phyloP scores from a whole-genome alignment of 2,329 filamentous ascomycete species.

The Claviceps sorghi region DNA sequence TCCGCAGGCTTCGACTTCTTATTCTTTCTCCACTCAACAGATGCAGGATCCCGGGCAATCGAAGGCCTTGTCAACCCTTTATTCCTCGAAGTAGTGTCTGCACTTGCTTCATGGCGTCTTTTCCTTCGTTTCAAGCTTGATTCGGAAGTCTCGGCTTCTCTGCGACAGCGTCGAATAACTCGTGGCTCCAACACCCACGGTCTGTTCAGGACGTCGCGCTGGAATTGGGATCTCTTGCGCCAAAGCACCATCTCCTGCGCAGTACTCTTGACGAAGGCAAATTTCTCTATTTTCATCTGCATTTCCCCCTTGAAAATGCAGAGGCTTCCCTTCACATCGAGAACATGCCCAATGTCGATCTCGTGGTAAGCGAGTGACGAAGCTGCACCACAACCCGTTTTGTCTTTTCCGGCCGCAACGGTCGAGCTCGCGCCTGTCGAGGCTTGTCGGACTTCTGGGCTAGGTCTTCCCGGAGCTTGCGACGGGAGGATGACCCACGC shows the following conservation, averaged over 20 bases:
- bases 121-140: conserved; percentile 14
- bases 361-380: conserved; percentile 12
- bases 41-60: conserved; percentile 2
- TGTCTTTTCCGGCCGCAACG: neutral
- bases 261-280: conserved; percentile 34
- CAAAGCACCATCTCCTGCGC: conserved; percentile 44
- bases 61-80: neutral
- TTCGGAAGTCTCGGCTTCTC: conserved; percentile 26
- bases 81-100: neutral
- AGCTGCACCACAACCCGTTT: neutral
- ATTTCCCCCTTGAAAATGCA: conserved; percentile 30
- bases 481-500: conserved; percentile 10
- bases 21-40: neutral
- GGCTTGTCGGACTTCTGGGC: neutral
- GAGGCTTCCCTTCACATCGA: conserved; percentile 43
- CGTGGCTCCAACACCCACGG: conserved; percentile 40
- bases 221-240: conserved; percentile 38
- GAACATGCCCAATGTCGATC: conserved; percentile 37
- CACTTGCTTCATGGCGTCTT: conserved; percentile 11
- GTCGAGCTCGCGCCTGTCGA: neutral
- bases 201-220: conserved; percentile 30
- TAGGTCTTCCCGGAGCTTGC: neutral
- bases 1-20: conserved; percentile 1
- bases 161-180: conserved; percentile 35
- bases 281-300: conserved; percentile 39